A percentile compares a stretch with the other conserved stretches of the same genome.
These are phyloP conservation scores for Hemisphaericaspora subhashii DNA, from an alignment of 1,139 yeast species.

Conservation along the genomic window DNA sequence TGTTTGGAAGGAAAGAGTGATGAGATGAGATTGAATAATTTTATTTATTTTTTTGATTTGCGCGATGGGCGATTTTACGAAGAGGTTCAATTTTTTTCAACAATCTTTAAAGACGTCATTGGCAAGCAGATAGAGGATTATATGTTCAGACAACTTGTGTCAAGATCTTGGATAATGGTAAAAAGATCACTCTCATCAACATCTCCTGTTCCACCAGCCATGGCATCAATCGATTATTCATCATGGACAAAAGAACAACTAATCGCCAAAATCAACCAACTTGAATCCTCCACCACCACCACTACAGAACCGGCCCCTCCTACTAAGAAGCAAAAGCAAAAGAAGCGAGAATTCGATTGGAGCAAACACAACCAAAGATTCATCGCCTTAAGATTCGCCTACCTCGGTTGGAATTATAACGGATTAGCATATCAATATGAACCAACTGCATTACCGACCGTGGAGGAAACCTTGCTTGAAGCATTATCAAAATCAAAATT, in stretches of 20 bases:
- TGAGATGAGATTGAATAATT: constrained; percentile 6
- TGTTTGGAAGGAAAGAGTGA: constrained; percentile 7
- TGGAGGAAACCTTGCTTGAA: constrained; percentile 72
- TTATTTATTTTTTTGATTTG: neutral
- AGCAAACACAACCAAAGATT: constrained; percentile 64
- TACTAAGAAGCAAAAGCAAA: constrained; percentile 10
- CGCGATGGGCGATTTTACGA: neutral
- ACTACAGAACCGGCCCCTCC: neutral
- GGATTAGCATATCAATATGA: constrained; percentile 84
- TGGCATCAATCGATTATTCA: constrained; percentile 31
- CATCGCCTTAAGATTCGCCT: constrained; percentile 80
- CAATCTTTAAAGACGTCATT: too few species aligned
- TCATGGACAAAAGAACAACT: constrained; percentile 56
- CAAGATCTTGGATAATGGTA: constrained; percentile 22
- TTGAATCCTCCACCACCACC: constrained; percentile 32
- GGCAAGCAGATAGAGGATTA: constrained; percentile 1
- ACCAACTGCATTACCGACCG: constrained; percentile 80
- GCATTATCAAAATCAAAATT: constrained; percentile 71
- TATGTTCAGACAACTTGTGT: constrained; percentile 5
- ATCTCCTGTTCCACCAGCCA: too few species aligned
- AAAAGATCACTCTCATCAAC: constrained; percentile 21
- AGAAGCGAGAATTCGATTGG: constrained; percentile 63
- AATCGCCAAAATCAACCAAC: constrained; percentile 44
- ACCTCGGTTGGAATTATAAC: constrained; percentile 90
- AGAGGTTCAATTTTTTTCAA: neutral